A percentile compares a stretch with the other conserved stretches of the same genome.
These are phyloP conservation scores for Starmera dryadoides DNA, from an alignment of 805 yeast species.

Conservation along the genomic window DNA sequence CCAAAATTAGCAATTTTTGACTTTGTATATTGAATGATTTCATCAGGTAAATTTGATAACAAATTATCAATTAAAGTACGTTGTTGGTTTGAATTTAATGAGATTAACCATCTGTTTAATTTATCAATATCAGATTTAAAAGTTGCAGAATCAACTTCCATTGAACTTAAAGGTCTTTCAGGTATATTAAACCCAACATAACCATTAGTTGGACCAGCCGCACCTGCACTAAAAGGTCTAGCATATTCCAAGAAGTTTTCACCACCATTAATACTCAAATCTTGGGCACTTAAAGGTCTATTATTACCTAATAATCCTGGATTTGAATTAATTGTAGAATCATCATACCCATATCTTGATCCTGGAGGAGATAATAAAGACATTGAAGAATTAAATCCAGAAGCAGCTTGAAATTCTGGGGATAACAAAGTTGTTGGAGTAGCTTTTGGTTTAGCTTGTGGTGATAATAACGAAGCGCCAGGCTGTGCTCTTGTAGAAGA, in stretches of 20 bases:
- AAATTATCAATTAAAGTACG: slow-evolving; percentile 47
- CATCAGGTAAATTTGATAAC: slow-evolving; percentile 42
- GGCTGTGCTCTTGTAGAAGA: slow-evolving; percentile 26
- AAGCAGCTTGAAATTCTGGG: slow-evolving; percentile 3
- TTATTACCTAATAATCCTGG: neutral
- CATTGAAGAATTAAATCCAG: neutral
- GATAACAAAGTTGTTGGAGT: slow-evolving; percentile 6
- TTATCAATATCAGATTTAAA: slow-evolving; percentile 45
- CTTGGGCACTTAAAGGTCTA: slow-evolving; percentile 22
- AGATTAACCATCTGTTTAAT: slow-evolving; percentile 43
- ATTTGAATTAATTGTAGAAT: slow-evolving; percentile 1
- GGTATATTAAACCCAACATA: slow-evolving; percentile 8
- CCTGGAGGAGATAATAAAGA: slow-evolving; percentile 19
- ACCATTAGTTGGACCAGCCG: neutral
- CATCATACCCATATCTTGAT: slow-evolving; percentile 22
- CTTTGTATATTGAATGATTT: slow-evolving; percentile 42
- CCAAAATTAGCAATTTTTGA: slow-evolving; percentile 32
- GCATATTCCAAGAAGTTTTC: neutral
- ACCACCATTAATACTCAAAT: slow-evolving; percentile 2
- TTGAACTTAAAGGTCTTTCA: slow-evolving; percentile 22
- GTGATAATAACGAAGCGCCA: slow-evolving; percentile 32
- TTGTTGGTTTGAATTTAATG: slow-evolving; percentile 43
- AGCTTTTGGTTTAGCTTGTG: slow-evolving; percentile 11
- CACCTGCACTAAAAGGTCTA: slow-evolving; percentile 15
- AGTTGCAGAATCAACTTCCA: slow-evolving; percentile 24